phyloP scores from a whole-genome alignment of 345 rosid genomes.

The Ceriops zippeliana region DNA sequence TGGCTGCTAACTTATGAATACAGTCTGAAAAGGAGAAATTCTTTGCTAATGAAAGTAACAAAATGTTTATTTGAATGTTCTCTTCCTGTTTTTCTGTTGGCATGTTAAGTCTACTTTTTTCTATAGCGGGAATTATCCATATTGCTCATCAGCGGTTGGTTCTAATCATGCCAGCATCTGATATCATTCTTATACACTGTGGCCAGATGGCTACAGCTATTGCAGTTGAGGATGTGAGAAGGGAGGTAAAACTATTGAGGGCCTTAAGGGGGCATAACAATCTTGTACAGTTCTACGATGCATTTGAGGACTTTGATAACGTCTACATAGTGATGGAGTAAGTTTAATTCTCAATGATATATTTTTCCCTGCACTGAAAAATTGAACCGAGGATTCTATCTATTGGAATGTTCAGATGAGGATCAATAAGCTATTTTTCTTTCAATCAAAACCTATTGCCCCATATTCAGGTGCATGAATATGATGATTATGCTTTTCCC shows the following conservation, averaged over 20 bases:
- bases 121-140: too few species aligned
- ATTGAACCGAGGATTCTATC: not conserved
- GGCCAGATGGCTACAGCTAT: constrained; percentile 94
- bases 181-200: constrained; percentile 11
- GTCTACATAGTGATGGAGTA: constrained; percentile 97
- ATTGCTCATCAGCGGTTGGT: too few species aligned
- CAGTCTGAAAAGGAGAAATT: too few species aligned
- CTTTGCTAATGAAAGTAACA: too few species aligned
- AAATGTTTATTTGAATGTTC: too few species aligned
- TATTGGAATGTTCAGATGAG: not conserved
- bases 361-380: not conserved
- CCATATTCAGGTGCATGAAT: not conserved
- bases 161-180: too few species aligned
- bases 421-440: not conserved
- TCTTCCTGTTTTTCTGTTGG: too few species aligned
- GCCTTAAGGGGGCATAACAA: constrained; percentile 88
- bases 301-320: constrained; percentile 76
- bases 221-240: constrained; percentile 93
- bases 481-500: too few species aligned
- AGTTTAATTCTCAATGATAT: constrained; percentile 25
- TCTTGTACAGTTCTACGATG: constrained; percentile 79
- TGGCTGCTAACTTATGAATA: constrained; percentile 13
- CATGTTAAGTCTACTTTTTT: too few species aligned
- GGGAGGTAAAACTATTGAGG: constrained; percentile 86
- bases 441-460: not conserved